A percentile compares a stretch with the other conserved stretches of the same genome.
These are phyloP conservation scores for Wickerhamomyces canadensis DNA, from an alignment of 805 yeast genomes.

Conservation along the genomic window DNA sequence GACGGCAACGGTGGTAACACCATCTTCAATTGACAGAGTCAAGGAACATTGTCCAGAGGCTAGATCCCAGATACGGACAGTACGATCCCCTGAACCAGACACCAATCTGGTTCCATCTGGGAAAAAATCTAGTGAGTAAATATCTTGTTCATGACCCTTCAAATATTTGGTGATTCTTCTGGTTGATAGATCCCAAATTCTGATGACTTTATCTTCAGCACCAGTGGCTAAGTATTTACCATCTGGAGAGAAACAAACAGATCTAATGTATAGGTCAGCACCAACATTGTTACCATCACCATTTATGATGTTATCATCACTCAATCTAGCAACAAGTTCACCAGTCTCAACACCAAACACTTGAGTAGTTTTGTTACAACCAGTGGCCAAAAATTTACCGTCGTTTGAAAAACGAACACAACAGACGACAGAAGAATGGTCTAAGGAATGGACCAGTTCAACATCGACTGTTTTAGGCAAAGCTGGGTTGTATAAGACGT, in stretches of 20 bases:
- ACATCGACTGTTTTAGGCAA: constrained; percentile 74
- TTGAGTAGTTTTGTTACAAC: constrained; percentile 93
- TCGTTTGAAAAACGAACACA: constrained; percentile 90
- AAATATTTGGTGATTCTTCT: constrained; percentile 80
- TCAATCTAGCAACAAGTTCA: constrained; percentile 76
- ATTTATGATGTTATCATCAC: constrained; percentile 64
- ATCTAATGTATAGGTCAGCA: constrained; percentile 86
- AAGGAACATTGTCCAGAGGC: constrained; percentile 83
- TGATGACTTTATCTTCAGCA: constrained; percentile 82
- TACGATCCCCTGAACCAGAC: constrained; percentile 94
- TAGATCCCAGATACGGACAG: constrained; percentile 95
- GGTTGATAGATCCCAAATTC: constrained; percentile 92
- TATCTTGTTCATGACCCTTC: constrained; percentile 96
- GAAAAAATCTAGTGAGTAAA: constrained; percentile 91
- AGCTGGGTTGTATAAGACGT: constrained; percentile 85
- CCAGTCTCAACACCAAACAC: constrained; percentile 92
- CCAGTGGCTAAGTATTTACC: constrained; percentile 92
- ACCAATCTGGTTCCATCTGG: constrained; percentile 91
- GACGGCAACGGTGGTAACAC: constrained; percentile 96
- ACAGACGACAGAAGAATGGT: constrained; percentile 93
- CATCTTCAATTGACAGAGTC: constrained; percentile 90
- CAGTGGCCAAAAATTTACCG: constrained; percentile 92
- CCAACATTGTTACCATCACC: constrained; percentile 35
- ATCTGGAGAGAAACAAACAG: constrained; percentile 95
- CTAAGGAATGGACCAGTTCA: constrained; percentile 82